Percentiles rank a stretch among this genome's conserved stretches.
Evolutionary conservation across 2,329 filamentous ascomycete species (phyloP).

Genomic region (Chrysoporthe cubensis): DNA sequence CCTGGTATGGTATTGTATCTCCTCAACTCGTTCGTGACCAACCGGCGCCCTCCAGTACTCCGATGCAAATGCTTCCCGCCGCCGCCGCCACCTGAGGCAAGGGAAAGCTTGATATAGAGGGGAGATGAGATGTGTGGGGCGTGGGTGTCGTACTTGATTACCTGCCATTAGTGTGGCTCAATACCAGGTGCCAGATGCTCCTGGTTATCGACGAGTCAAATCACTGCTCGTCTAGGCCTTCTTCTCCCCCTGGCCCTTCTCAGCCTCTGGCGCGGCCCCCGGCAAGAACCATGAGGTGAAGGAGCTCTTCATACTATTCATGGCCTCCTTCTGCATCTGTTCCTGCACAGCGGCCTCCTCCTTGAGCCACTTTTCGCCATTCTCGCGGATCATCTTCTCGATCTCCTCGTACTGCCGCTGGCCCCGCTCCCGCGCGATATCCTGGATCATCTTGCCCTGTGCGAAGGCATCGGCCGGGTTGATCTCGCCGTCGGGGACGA

Average conservation of each 20-base stretch:
- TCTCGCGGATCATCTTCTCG: slow-evolving; percentile 88
- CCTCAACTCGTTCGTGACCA: background rate
- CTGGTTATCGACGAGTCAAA: background rate
- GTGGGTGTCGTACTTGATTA: background rate
- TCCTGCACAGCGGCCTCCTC: slow-evolving; percentile 89
- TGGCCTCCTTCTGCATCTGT: slow-evolving; percentile 85
- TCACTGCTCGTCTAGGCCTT: background rate
- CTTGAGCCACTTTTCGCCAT: slow-evolving; percentile 94
- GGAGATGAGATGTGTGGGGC: slow-evolving; percentile 12
- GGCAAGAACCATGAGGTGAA: slow-evolving; percentile 62
- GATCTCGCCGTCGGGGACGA: slow-evolving; percentile 67
- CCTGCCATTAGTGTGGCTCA: background rate
- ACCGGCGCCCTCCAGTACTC: slow-evolving; percentile 18
- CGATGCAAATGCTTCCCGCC: slow-evolving; percentile 19
- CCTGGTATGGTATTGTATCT: background rate
- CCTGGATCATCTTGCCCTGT: slow-evolving; percentile 96
- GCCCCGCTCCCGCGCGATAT: slow-evolving; percentile 89
- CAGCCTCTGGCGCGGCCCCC: background rate
- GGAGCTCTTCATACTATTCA: slow-evolving; percentile 87
- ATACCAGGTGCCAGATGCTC: slow-evolving; percentile 10
- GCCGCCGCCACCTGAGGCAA: background rate
- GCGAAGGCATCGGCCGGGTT: slow-evolving; percentile 76
- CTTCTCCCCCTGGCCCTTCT: slow-evolving; percentile 7
- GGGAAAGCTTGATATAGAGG: background rate
- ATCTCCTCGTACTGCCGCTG: slow-evolving; percentile 87